A percentile compares a stretch with the other conserved stretches of the same genome.
phyloP scores from a whole-genome alignment of 1,139 yeast species.

The Yamadazyma dendronema region DNA sequence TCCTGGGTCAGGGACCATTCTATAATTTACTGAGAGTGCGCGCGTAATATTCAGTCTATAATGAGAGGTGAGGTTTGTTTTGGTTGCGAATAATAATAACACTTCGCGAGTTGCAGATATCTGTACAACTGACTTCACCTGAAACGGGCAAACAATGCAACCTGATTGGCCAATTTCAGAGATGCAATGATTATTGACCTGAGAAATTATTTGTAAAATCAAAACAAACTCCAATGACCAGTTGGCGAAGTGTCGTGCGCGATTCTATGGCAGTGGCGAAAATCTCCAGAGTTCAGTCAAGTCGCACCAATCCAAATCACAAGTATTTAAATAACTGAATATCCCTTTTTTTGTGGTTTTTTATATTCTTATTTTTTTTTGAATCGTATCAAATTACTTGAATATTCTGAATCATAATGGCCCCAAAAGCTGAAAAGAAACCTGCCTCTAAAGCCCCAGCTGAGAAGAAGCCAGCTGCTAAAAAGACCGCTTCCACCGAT shows the following conservation, averaged over 20 bases:
- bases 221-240: background rate
- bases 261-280: conserved; percentile 2
- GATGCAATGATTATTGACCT: no score
- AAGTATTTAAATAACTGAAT: conserved; percentile 13
- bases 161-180: conserved; percentile 1
- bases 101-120: no score
- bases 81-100: conserved; percentile 1
- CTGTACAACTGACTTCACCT: no score
- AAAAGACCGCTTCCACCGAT: conserved; percentile 86
- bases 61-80: conserved; percentile 1
- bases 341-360: no score
- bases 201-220: no score
- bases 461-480: conserved; percentile 94
- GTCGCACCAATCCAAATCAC: no score
- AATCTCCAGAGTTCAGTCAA: no score
- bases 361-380: no score
- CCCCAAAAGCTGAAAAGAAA: conserved; percentile 97
- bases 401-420: conserved; percentile 52
- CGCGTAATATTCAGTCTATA: background rate
- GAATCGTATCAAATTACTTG: no score
- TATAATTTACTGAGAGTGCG: background rate
- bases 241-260: no score
- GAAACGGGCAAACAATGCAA: background rate
- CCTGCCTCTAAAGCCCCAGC: conserved; percentile 99
- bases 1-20: background rate